Evolutionary conservation across 768 basidiomycete genomes (phyloP), one percentile per base, ranked within the genome.

Genomic region (Suillus sp.): DNA sequence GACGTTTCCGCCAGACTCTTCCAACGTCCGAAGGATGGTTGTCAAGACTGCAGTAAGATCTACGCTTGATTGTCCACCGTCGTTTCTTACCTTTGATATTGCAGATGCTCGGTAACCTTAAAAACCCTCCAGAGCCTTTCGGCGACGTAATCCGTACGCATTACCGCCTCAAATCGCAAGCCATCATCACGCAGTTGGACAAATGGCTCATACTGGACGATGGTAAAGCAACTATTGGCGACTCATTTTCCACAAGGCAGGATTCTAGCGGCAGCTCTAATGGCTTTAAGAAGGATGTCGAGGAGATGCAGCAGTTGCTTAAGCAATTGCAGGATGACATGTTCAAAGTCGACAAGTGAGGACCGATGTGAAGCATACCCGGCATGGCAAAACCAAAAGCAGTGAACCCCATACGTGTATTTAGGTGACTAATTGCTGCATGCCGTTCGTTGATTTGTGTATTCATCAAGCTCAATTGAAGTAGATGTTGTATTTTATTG

Each of bases 11-110:
- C 13, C 67, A 95, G 93, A 95, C 75, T 95, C 93, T 40, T 91
- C 93, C 50, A 98, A 97, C 73, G 86, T 97, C 38, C 86, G 96
- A 32, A 81, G 96, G 20, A 97, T 97, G 96, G 91, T 92, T 9
- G 88, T 96, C 40, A 87, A 84, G 71, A 93, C 92, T 43, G 95
- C 95, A 62, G 92, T 93, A 75, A 67, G 85, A 27, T 11, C 8
- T 18, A 40, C 67, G 14, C 27, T 55, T 68, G 64, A 22, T 38
- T 50, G 35, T 59, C 51, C 54, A 37, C 37, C 55, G 11, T 22
- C 34, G 34, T 51, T 30, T 37, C 64, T 34, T 27, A 59, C 48
- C 69, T 22, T 67, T 59, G 62, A 32, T 60, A 40, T 60, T 61
- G 30, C 63, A 94, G 90, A 95, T 95, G 92, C 80, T 95, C 25